Evolutionary conservation across 2,329 filamentous ascomycete species (phyloP).

Genomic region (Moelleriella libera): DNA sequence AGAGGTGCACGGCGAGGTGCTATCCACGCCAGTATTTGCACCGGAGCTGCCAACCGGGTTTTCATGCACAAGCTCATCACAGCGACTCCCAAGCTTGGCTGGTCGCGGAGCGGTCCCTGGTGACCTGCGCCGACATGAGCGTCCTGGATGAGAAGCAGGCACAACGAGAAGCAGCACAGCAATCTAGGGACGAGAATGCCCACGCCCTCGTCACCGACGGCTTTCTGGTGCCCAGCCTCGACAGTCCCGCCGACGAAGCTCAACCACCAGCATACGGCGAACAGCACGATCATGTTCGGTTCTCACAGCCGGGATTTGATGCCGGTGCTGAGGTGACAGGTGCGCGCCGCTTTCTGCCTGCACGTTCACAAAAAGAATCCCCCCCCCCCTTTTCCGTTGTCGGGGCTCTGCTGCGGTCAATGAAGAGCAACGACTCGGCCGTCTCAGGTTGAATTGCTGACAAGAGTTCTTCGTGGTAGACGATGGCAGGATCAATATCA

Average conservation of each 20-base stretch:
- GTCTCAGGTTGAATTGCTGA: background rate
- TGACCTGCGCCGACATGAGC: background rate
- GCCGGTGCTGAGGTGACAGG: slow-evolving; percentile 46
- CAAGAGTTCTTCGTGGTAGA: slow-evolving; percentile 23
- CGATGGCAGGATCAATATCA: slow-evolving; percentile 68
- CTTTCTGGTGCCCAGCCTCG: slow-evolving; percentile 26
- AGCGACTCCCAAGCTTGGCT: no score
- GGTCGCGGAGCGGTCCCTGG: no score
- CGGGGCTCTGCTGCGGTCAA: no score
- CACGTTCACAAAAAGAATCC: background rate
- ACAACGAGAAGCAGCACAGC: background rate
- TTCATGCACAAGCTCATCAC: no score
- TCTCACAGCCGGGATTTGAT: slow-evolving; percentile 48
- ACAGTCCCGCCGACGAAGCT: slow-evolving; percentile 21
- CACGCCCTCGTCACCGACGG: slow-evolving; percentile 22
- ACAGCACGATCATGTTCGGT: slow-evolving; percentile 37
- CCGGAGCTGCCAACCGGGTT: no score
- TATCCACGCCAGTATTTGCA: no score
- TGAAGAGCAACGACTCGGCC: no score
- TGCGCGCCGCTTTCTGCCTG: slow-evolving; percentile 10
- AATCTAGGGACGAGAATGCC: slow-evolving; percentile 8
- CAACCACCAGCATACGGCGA: slow-evolving; percentile 45
- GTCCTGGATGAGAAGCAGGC: background rate
- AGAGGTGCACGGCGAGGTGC: no score
- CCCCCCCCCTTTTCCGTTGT: no score